These are phyloP conservation scores for Neopestalotiopsis clavispora DNA, from an alignment of 2,329 filamentous ascomycete genomes.

Conservation along the genomic window DNA sequence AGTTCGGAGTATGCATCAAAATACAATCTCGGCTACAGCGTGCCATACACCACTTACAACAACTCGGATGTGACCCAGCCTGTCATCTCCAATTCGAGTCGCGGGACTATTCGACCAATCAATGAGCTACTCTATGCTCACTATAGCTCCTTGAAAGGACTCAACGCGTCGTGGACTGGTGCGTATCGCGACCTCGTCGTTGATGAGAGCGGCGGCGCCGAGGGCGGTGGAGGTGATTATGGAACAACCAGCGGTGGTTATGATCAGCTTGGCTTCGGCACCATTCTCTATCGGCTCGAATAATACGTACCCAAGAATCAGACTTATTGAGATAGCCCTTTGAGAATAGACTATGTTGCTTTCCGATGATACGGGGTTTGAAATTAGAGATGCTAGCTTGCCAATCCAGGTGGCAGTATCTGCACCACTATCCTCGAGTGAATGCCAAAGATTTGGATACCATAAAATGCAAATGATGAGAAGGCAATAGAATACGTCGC, in stretches of 20 bases:
- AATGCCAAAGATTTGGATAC: too few relatives aligned
- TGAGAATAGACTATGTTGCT: too few relatives aligned
- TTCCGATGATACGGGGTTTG: too few relatives aligned
- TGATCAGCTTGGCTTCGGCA: conserved; percentile 41
- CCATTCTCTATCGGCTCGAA: conserved; percentile 31
- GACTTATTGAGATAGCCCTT: too few relatives aligned
- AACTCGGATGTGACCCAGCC: conserved; percentile 41
- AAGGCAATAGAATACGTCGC: too few relatives aligned
- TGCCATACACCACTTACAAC: conserved; percentile 45
- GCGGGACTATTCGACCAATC: conserved; percentile 42
- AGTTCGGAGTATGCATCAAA: conserved; percentile 43
- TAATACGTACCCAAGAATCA: too few relatives aligned
- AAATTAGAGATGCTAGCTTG: too few relatives aligned
- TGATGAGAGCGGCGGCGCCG: conserved; percentile 35
- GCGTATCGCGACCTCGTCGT: conserved; percentile 41
- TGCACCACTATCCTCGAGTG: too few relatives aligned
- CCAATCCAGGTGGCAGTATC: too few relatives aligned
- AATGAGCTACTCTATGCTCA: conserved; percentile 46
- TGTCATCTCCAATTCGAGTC: conserved; percentile 35
- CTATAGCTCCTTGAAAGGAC: conserved; percentile 42
- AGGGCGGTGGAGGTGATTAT: conserved; percentile 51
- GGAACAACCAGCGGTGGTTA: conserved; percentile 45
- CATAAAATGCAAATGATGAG: too few relatives aligned
- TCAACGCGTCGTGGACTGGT: conserved; percentile 42
- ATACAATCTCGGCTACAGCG: conserved; percentile 47